Conservation (phyloP, 2,329 filamentous ascomycete genomes). For the Incumbomyces delicatus region DNA sequence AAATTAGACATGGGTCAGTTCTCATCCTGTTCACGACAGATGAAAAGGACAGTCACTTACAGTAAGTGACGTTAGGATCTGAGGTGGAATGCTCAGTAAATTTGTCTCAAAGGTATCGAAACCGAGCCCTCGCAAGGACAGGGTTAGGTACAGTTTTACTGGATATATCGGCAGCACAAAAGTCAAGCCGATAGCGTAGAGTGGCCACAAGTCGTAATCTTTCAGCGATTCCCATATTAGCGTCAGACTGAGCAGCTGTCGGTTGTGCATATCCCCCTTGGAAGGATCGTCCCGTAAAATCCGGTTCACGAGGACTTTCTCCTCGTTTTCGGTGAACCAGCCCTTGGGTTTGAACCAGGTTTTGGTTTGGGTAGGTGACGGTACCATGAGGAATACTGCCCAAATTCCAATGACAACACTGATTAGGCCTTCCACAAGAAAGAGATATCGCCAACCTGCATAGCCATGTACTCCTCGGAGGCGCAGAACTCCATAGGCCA, state of each 20-base stretch:
- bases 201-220: constrained; percentile 47
- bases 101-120: constrained; percentile 33
- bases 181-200: constrained; percentile 39
- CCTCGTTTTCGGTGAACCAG: constrained; percentile 56
- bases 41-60: constrained; percentile 51
- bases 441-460: constrained; percentile 27
- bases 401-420: constrained; percentile 30
- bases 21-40: too few species aligned
- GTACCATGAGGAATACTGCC: constrained; percentile 43
- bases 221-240: constrained; percentile 41
- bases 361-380: constrained; percentile 50
- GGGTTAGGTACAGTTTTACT: constrained; percentile 38
- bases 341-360: constrained; percentile 29
- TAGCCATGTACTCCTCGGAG: constrained; percentile 25
- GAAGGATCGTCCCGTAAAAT: constrained; percentile 12
- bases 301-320: constrained; percentile 55
- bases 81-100: constrained; percentile 52
- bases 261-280: constrained; percentile 50
- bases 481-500: constrained; percentile 33
- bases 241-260: constrained; percentile 37
- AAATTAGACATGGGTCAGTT: too few species aligned
- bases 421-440: constrained; percentile 27
- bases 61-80: too few species aligned
- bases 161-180: constrained; percentile 33
- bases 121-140: constrained; percentile 35